These are phyloP conservation scores for Jamesozyma jinghongensis DNA, from an alignment of 805 yeast species.

Conservation along the genomic window DNA sequence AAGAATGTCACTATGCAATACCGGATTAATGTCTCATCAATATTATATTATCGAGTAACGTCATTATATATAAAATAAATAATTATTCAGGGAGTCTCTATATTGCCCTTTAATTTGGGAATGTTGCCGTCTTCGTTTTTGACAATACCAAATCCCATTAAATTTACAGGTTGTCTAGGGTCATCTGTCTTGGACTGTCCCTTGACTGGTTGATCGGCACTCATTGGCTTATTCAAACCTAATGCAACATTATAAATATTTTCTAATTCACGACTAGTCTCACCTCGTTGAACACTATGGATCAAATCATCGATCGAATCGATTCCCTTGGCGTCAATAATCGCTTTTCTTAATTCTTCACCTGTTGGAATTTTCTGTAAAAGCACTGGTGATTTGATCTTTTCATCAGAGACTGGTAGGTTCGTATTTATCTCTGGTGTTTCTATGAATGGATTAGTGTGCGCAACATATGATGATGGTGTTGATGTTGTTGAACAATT, in stretches of 20 bases:
- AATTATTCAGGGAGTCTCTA: no score
- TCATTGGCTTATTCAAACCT: neutral
- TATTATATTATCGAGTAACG: no score
- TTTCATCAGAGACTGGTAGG: neutral
- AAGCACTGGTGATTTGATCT: slow-evolving; percentile 9
- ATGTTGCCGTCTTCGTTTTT: no score
- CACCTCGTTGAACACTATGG: slow-evolving; percentile 42
- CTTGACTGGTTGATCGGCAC: neutral
- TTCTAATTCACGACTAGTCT: slow-evolving; percentile 43
- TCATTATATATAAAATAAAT: no score
- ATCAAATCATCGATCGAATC: slow-evolving; percentile 61
- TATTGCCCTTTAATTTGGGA: no score
- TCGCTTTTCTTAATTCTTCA: slow-evolving; percentile 41
- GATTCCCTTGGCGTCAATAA: slow-evolving; percentile 67
- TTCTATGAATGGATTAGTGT: neutral
- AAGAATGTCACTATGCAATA: no score
- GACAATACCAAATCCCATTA: neutral
- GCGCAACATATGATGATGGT: neutral
- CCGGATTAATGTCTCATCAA: no score
- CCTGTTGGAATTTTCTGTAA: slow-evolving; percentile 38
- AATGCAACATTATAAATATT: slow-evolving; percentile 34
- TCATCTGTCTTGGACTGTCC: no score
- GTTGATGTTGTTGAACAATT: neutral
- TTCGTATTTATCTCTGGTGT: neutral
- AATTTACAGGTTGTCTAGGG: neutral